Evolutionary conservation across 768 basidiomycete genomes (phyloP).

Genomic region (Lentinus tigrinus): DNA sequence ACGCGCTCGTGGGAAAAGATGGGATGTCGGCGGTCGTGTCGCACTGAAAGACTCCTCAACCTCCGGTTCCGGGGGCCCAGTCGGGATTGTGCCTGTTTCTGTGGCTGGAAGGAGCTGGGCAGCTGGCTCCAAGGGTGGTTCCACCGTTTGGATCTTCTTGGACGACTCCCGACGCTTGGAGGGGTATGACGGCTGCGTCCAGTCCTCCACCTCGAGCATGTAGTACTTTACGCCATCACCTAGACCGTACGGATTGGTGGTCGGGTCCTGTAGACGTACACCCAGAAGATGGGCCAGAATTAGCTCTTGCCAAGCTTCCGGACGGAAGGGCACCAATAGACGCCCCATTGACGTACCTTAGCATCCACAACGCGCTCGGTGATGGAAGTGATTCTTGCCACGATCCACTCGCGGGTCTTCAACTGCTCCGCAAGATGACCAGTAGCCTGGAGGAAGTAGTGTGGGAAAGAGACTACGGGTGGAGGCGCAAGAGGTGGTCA

Average conservation of each 20-base stretch:
- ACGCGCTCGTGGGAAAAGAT: constrained; percentile 64
- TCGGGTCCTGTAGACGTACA: constrained; percentile 56
- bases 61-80: constrained; percentile 66
- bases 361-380: constrained; percentile 81
- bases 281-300: not conserved
- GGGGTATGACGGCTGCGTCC: constrained; percentile 71
- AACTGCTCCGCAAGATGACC: constrained; percentile 86
- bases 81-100: constrained; percentile 45
- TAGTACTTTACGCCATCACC: constrained; percentile 90
- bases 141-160: constrained; percentile 43
- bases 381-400: constrained; percentile 87
- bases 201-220: constrained; percentile 91
- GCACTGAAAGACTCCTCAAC: constrained; percentile 71
- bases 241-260: constrained; percentile 85
- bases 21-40: constrained; percentile 65
- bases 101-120: constrained; percentile 14
- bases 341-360: constrained; percentile 47
- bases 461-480: constrained; percentile 84
- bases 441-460: constrained; percentile 92
- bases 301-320: not conserved
- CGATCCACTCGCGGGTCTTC: constrained; percentile 91
- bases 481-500: constrained; percentile 1
- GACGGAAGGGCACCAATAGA: not conserved
- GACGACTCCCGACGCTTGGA: constrained; percentile 58
- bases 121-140: constrained; percentile 5